phyloP scores from a whole-genome alignment of 768 basidiomycete genomes.

The Lactifluus hygrophoroides region DNA sequence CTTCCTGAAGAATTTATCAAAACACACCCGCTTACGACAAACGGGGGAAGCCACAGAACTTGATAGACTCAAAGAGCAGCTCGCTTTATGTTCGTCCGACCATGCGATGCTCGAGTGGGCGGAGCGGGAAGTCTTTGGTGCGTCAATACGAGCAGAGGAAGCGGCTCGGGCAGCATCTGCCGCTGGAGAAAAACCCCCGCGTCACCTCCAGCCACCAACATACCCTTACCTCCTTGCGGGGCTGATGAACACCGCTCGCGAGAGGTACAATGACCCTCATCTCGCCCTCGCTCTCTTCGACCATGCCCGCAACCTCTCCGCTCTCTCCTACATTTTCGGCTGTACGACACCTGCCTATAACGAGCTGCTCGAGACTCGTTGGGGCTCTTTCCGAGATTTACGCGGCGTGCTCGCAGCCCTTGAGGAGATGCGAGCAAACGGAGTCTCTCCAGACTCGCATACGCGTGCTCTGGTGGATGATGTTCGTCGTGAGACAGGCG shows the following conservation, averaged over 20 bases:
- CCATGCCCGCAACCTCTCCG: slow-evolving; percentile 64
- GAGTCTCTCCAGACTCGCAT: slow-evolving; percentile 49
- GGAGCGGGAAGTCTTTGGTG: slow-evolving; percentile 55
- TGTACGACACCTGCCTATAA: slow-evolving; percentile 86
- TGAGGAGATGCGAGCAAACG: slow-evolving; percentile 77
- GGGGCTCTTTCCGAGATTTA: slow-evolving; percentile 78
- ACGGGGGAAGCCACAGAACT: slow-evolving; percentile 33
- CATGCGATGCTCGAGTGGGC: slow-evolving; percentile 69
- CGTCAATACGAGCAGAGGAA: slow-evolving; percentile 42
- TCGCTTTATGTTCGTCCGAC: slow-evolving; percentile 62
- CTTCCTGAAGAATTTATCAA: slow-evolving; percentile 50
- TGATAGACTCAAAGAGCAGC: slow-evolving; percentile 64
- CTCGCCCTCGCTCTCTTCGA: slow-evolving; percentile 77
- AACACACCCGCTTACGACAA: slow-evolving; percentile 29
- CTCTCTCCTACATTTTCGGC: slow-evolving; percentile 79
- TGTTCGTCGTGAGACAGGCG: slow-evolving; percentile 55
- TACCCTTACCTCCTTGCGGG: slow-evolving; percentile 72
- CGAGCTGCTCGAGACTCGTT: slow-evolving; percentile 78
- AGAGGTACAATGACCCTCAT: slow-evolving; percentile 70
- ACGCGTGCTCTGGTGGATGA: slow-evolving; percentile 56
- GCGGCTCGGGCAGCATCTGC: slow-evolving; percentile 34
- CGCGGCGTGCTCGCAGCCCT: slow-evolving; percentile 63
- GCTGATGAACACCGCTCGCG: slow-evolving; percentile 72
- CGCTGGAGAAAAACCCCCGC: slow-evolving; percentile 19
- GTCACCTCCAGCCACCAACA: slow-evolving; percentile 43